phyloP scores from a whole-genome alignment of 169 alveolate species.

The Ichthyophthirius multifiliis region DNA sequence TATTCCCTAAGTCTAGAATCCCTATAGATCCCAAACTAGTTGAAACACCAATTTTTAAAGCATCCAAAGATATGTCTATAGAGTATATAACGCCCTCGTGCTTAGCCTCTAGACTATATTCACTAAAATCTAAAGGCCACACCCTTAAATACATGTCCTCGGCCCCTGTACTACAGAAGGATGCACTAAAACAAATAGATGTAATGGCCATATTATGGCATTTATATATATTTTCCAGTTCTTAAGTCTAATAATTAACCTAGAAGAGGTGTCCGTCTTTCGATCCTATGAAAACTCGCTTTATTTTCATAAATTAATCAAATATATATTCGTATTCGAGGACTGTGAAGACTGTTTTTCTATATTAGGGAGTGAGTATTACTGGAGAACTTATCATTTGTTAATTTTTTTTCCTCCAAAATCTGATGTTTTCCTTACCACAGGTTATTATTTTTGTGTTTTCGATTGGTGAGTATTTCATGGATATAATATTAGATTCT shows the following conservation, averaged over 20 bases:
- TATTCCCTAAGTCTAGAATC: slow-evolving; percentile 72
- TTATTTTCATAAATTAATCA: slow-evolving; percentile 43
- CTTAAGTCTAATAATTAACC: slow-evolving; percentile 69
- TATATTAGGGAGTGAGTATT: slow-evolving; percentile 85
- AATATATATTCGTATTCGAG: slow-evolving; percentile 69
- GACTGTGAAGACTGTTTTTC: slow-evolving; percentile 78
- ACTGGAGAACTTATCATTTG: slow-evolving; percentile 87
- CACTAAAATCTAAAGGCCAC: slow-evolving; percentile 89
- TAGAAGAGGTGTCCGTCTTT: slow-evolving; percentile 80
- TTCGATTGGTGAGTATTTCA: slow-evolving; percentile 88
- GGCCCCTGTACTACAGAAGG: slow-evolving; percentile 91
- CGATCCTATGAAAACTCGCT: slow-evolving; percentile 78
- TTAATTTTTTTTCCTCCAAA: slow-evolving; percentile 90
- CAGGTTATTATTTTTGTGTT: slow-evolving; percentile 83
- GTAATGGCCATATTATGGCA: slow-evolving; percentile 85
- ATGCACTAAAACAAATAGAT: slow-evolving; percentile 86
- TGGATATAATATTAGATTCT: slow-evolving; percentile 73
- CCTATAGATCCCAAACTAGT: slow-evolving; percentile 87
- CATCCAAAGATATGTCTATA: slow-evolving; percentile 87
- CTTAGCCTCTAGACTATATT: slow-evolving; percentile 83
- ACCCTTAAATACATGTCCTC: slow-evolving; percentile 85
- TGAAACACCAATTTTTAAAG: slow-evolving; percentile 85
- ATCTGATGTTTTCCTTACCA: slow-evolving; percentile 91
- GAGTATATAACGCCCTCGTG: slow-evolving; percentile 87
- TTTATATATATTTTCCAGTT: slow-evolving; percentile 78